Conservation (phyloP, 2,329 filamentous ascomycete species). For the Xylariaceae sp. region DNA sequence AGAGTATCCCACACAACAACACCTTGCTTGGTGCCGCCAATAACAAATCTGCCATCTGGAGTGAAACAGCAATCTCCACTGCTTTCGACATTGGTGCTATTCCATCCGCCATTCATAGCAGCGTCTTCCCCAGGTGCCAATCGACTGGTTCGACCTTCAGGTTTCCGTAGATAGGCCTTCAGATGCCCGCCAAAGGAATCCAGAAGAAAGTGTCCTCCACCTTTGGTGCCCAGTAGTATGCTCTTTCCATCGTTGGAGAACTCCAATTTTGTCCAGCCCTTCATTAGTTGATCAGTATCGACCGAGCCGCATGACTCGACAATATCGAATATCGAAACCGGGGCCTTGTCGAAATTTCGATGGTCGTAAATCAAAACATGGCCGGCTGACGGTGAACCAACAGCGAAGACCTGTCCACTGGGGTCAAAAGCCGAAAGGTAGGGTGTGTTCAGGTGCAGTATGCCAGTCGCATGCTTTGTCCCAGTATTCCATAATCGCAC, state of each 20-base stretch:
- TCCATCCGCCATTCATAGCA: conserved; percentile 47
- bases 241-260: conserved; percentile 96
- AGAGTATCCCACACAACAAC: conserved; percentile 87
- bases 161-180: conserved; percentile 73
- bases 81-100: conserved; percentile 58
- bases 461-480: conserved; percentile 79
- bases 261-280: conserved; percentile 88
- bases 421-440: conserved; percentile 91
- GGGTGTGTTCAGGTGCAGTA: conserved; percentile 79
- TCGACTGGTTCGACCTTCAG: conserved; percentile 56
- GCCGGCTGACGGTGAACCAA: conserved; percentile 82
- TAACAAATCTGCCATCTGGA: conserved; percentile 85
- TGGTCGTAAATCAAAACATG: conserved; percentile 89
- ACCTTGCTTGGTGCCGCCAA: conserved; percentile 79
- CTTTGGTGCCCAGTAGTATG: conserved; percentile 83
- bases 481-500: conserved; percentile 89
- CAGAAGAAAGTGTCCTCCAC: conserved; percentile 86
- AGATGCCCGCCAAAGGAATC: conserved; percentile 88
- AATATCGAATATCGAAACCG: conserved; percentile 86
- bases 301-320: conserved; percentile 59
- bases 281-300: conserved; percentile 64
- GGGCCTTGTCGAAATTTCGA: conserved; percentile 90
- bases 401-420: conserved; percentile 87
- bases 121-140: conserved; percentile 60
- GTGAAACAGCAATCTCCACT: conserved; percentile 87